Percentiles rank a stretch among this genome's conserved stretches.
These are phyloP conservation scores for Fusarium sp. DNA, from an alignment of 2,329 filamentous ascomycete species.

Conservation along the genomic window DNA sequence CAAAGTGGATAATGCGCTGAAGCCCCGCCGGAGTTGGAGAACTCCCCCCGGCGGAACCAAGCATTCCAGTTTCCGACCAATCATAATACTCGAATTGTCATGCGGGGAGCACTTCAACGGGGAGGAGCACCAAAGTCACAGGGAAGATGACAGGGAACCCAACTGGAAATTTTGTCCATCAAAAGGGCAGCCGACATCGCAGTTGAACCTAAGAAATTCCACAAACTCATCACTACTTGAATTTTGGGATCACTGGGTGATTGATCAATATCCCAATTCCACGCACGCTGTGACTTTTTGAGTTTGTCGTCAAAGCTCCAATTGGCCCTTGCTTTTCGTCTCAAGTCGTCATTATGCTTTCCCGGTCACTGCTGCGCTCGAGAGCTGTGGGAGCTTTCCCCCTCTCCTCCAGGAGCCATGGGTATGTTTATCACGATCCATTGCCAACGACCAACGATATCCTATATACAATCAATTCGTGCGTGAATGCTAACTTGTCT, in stretches of 20 bases:
- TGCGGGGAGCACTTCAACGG: slow-evolving; percentile 44
- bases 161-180: slow-evolving; percentile 39
- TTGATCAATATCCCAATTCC: slow-evolving; percentile 4
- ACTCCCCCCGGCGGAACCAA: slow-evolving; percentile 21
- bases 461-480: background rate
- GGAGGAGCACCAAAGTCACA: slow-evolving; percentile 45
- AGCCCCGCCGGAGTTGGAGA: slow-evolving; percentile 34
- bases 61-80: slow-evolving; percentile 33
- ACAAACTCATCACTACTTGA: slow-evolving; percentile 26
- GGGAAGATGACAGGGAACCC: slow-evolving; percentile 52
- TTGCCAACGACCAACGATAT: background rate
- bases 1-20: slow-evolving; percentile 20
- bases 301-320: slow-evolving; percentile 27
- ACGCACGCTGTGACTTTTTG: slow-evolving; percentile 18
- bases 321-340: slow-evolving; percentile 33
- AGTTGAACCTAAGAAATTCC: slow-evolving; percentile 33
- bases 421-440: slow-evolving; percentile 38
- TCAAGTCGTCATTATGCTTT: slow-evolving; percentile 45
- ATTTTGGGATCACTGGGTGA: slow-evolving; percentile 16
- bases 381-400: slow-evolving; percentile 46
- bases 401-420: slow-evolving; percentile 42
- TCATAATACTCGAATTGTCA: slow-evolving; percentile 42
- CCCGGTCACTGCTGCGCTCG: slow-evolving; percentile 46
- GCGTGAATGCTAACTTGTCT: slow-evolving; percentile 4
- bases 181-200: slow-evolving; percentile 48